Conservation (phyloP, 192 early-diverging fungal species). For the Coemansia sp. region DNA sequence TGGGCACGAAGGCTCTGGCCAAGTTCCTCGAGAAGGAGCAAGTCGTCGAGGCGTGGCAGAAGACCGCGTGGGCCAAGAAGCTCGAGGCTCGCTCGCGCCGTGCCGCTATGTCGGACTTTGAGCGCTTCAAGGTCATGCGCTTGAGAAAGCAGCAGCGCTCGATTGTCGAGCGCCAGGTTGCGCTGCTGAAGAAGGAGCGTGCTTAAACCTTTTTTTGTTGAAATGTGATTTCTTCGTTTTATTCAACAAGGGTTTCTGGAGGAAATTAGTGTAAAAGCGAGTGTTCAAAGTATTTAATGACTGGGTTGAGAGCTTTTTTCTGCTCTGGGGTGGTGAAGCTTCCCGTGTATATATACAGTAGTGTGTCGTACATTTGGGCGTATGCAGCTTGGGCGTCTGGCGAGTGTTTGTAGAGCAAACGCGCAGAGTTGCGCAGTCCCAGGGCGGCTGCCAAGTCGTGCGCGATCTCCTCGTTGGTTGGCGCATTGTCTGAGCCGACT, state of each 20-base stretch:
- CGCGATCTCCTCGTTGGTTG: slow-evolving; percentile 39
- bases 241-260: not conserved
- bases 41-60: slow-evolving; percentile 74
- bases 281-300: slow-evolving; percentile 42
- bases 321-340: slow-evolving; percentile 33
- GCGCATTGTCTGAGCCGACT: slow-evolving; percentile 19
- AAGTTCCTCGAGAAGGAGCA: slow-evolving; percentile 84
- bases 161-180: slow-evolving; percentile 50
- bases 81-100: slow-evolving; percentile 77
- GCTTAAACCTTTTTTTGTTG: slow-evolving; percentile 22
- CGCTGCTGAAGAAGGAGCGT: slow-evolving; percentile 51
- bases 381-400: slow-evolving; percentile 40
- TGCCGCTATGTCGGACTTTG: slow-evolving; percentile 85
- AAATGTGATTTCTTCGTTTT: not conserved
- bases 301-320: slow-evolving; percentile 30
- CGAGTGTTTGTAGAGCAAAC: slow-evolving; percentile 48
- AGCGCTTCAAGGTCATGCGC: slow-evolving; percentile 97
- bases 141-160: slow-evolving; percentile 78
- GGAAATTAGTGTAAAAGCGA: slow-evolving; percentile 4
- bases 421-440: slow-evolving; percentile 32
- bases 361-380: slow-evolving; percentile 36
- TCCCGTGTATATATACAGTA: slow-evolving; percentile 35
- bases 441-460: slow-evolving; percentile 39
- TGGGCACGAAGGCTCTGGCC: slow-evolving; percentile 72
- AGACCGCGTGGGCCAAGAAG: slow-evolving; percentile 97